phyloP scores from a whole-genome alignment of 345 rosid species.

The Eucalyptus cloeziana region DNA sequence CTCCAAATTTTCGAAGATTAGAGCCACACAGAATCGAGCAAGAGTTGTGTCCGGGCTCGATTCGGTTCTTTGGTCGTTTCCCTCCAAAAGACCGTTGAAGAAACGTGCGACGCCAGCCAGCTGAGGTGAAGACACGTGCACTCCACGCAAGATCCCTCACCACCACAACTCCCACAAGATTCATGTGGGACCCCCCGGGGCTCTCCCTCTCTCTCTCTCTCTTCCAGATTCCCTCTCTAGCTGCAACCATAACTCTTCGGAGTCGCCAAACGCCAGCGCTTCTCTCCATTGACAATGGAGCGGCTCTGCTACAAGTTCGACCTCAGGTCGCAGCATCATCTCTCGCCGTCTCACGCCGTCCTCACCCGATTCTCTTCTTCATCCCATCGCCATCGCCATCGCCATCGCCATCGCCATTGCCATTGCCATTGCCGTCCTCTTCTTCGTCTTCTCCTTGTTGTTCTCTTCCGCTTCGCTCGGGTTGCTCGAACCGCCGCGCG shows the following conservation, averaged over 20 bases:
- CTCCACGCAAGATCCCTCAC: background rate
- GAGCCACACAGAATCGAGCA: background rate
- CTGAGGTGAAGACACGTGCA: background rate
- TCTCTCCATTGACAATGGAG: constrained; percentile 14
- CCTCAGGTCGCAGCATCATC: background rate
- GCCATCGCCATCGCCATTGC: too few species aligned
- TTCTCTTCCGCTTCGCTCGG: background rate
- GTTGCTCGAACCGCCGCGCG: background rate
- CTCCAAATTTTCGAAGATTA: background rate
- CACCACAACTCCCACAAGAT: background rate
- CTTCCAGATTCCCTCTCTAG: background rate
- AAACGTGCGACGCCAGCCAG: background rate
- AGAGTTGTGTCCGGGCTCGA: background rate
- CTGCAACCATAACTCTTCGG: background rate
- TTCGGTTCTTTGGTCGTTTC: background rate
- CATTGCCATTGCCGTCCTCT: background rate
- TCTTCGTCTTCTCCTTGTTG: background rate
- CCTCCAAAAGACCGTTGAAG: background rate
- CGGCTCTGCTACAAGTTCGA: constrained; percentile 14
- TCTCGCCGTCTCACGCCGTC: constrained; percentile 1
- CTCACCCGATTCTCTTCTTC: constrained; percentile 8
- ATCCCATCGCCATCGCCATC: background rate
- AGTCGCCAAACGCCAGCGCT: background rate
- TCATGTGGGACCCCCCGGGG: background rate
- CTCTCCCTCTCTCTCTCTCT: background rate